These are phyloP conservation scores for Neoboletus magnificus DNA, from an alignment of 768 basidiomycete species.

Conservation along the genomic window DNA sequence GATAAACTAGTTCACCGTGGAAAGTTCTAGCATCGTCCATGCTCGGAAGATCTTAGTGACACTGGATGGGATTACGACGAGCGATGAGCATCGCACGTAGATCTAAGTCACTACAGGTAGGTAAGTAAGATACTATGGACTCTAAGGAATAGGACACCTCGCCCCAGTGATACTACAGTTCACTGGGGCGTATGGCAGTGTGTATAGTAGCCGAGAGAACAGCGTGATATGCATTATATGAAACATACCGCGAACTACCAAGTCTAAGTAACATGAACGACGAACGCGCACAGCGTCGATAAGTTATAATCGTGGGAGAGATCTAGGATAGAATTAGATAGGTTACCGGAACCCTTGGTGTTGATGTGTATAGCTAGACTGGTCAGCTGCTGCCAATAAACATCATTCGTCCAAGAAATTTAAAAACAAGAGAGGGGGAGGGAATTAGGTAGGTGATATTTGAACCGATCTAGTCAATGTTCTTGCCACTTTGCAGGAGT, in stretches of 20 bases:
- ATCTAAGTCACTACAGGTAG: not conserved
- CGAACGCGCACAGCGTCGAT: not conserved
- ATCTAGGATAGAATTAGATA: not conserved
- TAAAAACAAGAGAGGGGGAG: not conserved
- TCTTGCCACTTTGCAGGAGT: conserved; percentile 59
- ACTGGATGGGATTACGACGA: not conserved
- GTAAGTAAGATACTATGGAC: not conserved
- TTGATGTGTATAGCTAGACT: not conserved
- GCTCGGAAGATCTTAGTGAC: not conserved
- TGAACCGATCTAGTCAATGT: conserved; percentile 46
- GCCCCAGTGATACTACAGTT: too few species aligned
- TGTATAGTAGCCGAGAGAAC: not conserved
- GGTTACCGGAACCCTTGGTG: not conserved
- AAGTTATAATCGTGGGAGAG: not conserved
- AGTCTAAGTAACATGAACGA: not conserved
- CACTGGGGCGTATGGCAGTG: too few species aligned
- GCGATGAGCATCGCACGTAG: not conserved
- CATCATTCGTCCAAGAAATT: not conserved
- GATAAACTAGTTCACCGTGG: not conserved
- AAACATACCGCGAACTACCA: not conserved
- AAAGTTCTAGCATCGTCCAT: not conserved
- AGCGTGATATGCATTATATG: not conserved
- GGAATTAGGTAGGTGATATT: not conserved
- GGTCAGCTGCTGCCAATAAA: not conserved
- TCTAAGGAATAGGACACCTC: not conserved